Evolutionary conservation across 2,329 filamentous ascomycete genomes (phyloP).

Genomic region (Aspergillus bombycis): DNA sequence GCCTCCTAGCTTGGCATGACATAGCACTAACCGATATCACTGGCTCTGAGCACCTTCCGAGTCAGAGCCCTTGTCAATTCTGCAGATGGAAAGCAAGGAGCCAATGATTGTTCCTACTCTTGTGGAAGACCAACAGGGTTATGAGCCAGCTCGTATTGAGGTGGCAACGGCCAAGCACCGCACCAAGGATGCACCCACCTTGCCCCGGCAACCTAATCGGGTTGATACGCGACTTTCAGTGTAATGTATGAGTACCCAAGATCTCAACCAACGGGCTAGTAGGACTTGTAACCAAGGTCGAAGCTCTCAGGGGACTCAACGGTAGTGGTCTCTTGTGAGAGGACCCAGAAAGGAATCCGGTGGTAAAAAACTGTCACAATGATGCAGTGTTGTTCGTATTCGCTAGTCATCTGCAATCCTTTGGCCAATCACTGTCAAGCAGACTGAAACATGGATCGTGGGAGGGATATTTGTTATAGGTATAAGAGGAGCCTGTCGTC

Average conservation of each 20-base stretch:
- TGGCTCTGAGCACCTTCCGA: background rate
- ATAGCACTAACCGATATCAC: background rate
- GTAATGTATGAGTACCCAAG: background rate
- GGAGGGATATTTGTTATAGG: background rate
- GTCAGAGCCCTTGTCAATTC: background rate
- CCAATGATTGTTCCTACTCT: background rate
- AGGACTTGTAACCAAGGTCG: background rate
- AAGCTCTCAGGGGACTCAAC: background rate
- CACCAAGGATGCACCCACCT: background rate
- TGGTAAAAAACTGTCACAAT: background rate
- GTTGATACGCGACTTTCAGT: background rate
- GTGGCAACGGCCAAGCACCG: background rate
- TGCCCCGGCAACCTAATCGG: background rate
- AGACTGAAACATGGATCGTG: background rate
- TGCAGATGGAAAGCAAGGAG: background rate
- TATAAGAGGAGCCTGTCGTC: background rate
- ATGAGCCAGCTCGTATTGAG: background rate
- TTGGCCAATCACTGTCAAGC: background rate
- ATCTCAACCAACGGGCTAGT: background rate
- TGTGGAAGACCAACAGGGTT: background rate
- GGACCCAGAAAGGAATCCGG: background rate
- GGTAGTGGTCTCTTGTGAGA: background rate
- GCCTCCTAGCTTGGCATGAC: background rate
- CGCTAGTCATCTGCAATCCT: background rate
- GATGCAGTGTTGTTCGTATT: slow-evolving; percentile 1